phyloP scores from a whole-genome alignment of 371 early-diverging fungal genomes.

The Choanephora cucurbitarum region DNA sequence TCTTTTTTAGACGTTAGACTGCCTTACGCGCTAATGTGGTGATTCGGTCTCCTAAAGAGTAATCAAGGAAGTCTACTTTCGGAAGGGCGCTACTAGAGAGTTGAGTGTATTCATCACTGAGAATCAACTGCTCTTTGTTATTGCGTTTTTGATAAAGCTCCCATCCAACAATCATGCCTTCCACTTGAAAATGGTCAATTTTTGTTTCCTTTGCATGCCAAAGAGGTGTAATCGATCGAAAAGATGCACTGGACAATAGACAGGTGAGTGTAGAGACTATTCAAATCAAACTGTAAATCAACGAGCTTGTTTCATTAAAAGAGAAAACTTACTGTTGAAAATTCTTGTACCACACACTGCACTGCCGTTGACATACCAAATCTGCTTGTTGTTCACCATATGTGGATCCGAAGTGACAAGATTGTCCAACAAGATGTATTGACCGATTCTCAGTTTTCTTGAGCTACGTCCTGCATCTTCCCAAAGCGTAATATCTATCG shows the following conservation, averaged over 20 bases:
- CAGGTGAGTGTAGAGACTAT: conserved; percentile 34
- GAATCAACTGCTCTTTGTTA: conserved; percentile 5
- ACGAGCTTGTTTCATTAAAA: neutral
- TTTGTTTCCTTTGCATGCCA: conserved; percentile 22
- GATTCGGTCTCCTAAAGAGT: conserved; percentile 22
- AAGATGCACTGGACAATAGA: conserved; percentile 27
- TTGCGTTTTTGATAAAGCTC: conserved; percentile 17
- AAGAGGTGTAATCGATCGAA: conserved; percentile 26
- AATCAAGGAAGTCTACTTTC: conserved; percentile 13
- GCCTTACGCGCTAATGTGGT: conserved; percentile 22
- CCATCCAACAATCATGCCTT: conserved; percentile 37
- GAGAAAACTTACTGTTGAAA: conserved; percentile 33
- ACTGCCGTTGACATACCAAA: conserved; percentile 53
- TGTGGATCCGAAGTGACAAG: conserved; percentile 35
- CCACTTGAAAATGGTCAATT: conserved; percentile 36
- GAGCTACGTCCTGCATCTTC: conserved; percentile 35
- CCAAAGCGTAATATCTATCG: conserved; percentile 46
- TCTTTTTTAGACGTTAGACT: neutral
- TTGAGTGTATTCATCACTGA: conserved; percentile 13
- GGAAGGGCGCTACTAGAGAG: neutral
- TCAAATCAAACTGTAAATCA: neutral
- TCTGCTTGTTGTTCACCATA: conserved; percentile 11
- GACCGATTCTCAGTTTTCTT: conserved; percentile 30
- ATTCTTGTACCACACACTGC: conserved; percentile 34
- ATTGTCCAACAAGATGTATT: conserved; percentile 35